Base-by-base conservation (phyloP, 2,329 filamentous ascomycete species). In the Arthrobotrys pseudoclavata region DNA sequence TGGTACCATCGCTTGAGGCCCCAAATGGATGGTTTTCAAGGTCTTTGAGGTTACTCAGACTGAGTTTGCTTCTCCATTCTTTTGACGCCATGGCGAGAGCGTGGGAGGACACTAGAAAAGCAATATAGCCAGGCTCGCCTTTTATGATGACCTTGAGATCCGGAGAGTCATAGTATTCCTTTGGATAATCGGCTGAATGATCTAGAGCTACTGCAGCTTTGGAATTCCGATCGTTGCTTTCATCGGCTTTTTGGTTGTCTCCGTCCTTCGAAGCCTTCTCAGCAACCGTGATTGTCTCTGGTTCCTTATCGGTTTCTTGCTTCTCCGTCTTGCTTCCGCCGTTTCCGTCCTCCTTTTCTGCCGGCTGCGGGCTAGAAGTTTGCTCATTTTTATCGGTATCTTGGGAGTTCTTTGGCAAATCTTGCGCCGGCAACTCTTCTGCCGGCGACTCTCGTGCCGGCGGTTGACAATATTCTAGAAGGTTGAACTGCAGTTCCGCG, bases 61-160 rank as follows among this genome's bases (percentile, higher is more conserved):
- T 40, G 20, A 70, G 4, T 20, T 42, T 62, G 12, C 22, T 20
- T 18, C 31, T 70, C 55, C 55, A 70, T n/a, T 53, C 55, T 22
- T 45, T 62, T 5, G 67, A 70, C 2, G 45, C 67, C 2, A 70
- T 70, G 1, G 29, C 50, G 2, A 70, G 47, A 13, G 42, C 31
- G 4, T 70, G 45, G 1, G 55, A 63, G 9, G 55, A 40, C 0
- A 70, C 67, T 0, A 62, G 37, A 15, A 62, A 62, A 10, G 18
- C 12, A 29, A 20, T 29, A 3, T 18, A 12, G 7, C 12, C 24
- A 1, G 15, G 7, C 1, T 45, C 18, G 45, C 22, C 47, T 31
- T 31, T 42, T 10, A 70, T 20, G 1, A 70, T 12, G 18, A 70
- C 55, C 20, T 70, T 70, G 18, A 70, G 42, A 24, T 70, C 67